phyloP scores from a whole-genome alignment of 805 yeast species.

The Metschnikowia bowlesiae region DNA sequence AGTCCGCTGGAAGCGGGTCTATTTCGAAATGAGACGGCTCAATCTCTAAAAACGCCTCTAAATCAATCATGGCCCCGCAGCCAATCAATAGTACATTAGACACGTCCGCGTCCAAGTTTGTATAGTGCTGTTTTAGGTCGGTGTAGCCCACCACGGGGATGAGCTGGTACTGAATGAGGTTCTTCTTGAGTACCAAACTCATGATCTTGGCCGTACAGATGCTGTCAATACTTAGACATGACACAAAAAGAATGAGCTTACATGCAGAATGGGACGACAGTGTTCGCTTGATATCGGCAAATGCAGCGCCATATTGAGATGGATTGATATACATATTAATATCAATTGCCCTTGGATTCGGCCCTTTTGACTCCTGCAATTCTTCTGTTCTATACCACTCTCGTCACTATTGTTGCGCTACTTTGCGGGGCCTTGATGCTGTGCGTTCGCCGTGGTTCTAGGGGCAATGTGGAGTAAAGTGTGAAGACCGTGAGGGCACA shows the following conservation, averaged over 20 bases:
- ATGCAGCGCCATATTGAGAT: constrained; percentile 60
- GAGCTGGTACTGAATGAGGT: constrained; percentile 79
- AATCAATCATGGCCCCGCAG: constrained; percentile 89
- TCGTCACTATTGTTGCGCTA: neutral
- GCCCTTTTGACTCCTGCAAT: too few relatives aligned
- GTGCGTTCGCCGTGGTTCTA: too few relatives aligned
- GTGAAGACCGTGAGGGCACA: constrained; percentile 4
- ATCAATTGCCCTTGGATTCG: neutral
- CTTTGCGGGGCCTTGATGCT: too few relatives aligned
- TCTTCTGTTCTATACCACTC: too few relatives aligned
- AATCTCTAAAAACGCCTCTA: constrained; percentile 68
- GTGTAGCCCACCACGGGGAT: constrained; percentile 91
- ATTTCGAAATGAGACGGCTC: constrained; percentile 50
- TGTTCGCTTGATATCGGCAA: constrained; percentile 61
- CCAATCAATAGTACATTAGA: constrained; percentile 77
- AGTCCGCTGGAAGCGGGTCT: constrained; percentile 21
- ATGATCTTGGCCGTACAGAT: constrained; percentile 82
- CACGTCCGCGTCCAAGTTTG: constrained; percentile 66
- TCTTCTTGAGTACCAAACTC: constrained; percentile 65
- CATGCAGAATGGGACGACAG: constrained; percentile 91
- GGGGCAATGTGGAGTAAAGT: neutral
- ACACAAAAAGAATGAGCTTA: constrained; percentile 78
- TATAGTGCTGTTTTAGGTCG: constrained; percentile 64
- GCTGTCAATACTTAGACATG: constrained; percentile 89
- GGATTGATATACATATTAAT: constrained; percentile 69